Evolutionary conservation across 495 filamentous ascomycete species (phyloP), one percentile per base, ranked within the genome.

Genomic region (Chaetomium tenue): DNA sequence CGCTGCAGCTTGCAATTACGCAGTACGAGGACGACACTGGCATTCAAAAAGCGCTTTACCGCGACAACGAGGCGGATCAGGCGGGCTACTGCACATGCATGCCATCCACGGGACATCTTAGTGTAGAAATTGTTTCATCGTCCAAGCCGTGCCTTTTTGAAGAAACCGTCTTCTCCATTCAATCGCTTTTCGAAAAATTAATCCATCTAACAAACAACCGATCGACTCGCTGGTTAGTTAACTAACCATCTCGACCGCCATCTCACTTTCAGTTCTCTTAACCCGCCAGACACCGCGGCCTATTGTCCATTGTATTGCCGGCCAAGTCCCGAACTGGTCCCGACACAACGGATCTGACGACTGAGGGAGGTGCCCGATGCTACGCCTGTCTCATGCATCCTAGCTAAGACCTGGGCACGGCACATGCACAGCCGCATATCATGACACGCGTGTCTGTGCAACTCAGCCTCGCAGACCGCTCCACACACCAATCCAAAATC

Each of bases 391-490:
- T 51, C 28, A 60, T 60, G 59, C 48, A 20, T n/a, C 18, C 1
- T 28, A 60, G 28, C 6, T 30, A 30, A 30, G 26, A 20, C 57
- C 39, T 25, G 58, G 58, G 9, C 47, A 22, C 51, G 58, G 9
- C 47, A 22, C 51, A 50, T 64, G 44, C 54, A 58, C 44, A 50
- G 40, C 42, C 42, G 55, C 56, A 59, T 30, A 37, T 5, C 57
- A 64, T 61, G 51, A 56, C 50, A 44, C 52, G 40, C 23, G 47
- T 44, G 55, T 37, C 26, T 60, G 47, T 48, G 40, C 57, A 20
- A 55, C 26, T 56, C 28, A 65, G 50, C 57, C 53, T 62, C 54
- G 53, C 22, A 61, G 25, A 52, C 13, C 33, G 11, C 46, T 58
- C 64, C 25, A 56, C 52, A 54, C 26, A 23, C 44, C 42, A 47